Evolutionary conservation across 2,329 filamentous ascomycete genomes (phyloP), one percentile per base, ranked within the genome.

Genomic region (Myriosclerotinia scirpicola): DNA sequence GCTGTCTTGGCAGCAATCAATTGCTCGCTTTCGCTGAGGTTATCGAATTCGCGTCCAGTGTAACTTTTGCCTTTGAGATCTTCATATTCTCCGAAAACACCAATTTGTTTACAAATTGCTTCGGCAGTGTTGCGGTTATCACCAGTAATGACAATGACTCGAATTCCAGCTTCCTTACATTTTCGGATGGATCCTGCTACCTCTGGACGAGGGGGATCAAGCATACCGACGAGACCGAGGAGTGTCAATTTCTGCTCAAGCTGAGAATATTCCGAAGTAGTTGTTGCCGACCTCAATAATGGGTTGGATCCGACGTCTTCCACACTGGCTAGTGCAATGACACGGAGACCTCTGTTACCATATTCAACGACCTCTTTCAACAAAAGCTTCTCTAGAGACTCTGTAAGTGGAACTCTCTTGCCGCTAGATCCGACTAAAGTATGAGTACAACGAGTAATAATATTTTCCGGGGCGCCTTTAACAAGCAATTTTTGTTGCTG

Each of bases 101-200:
- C 95, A 77, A 99, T 99, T 78, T 97, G 91, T 74, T 94, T 90
- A 82, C 95, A 99, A 77, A 99, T 97, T 69, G 92, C 94, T 81
- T 99, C 95, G 11, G 95, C 95, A 4, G 95, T 99, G 81, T 96
- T 96, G 77, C 90, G 93, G 81, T 97, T 99, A 80, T 99, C 95
- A 75, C 95, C 95, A 64, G 95, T 99, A 79, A 99, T 97, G 71
- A 99, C 95, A 73, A 99, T 92, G 60, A 99, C 92, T 69, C 95
- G 90, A 74, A 99, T 98, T 73, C 95, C 95, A 72, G 95, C 95
- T 69, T 92, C 88, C 78, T 90, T 91, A 80, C 95, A 99, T 78
- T 96, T 91, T 76, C 84, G 84, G 74, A 99, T 96, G 58, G 95
- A 95, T 61, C 82, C 84, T 63, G 90, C 86, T 14, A 98, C 95